Conservation (phyloP, 352 stramenopile species). For the Phytophthora parvispora region DNA sequence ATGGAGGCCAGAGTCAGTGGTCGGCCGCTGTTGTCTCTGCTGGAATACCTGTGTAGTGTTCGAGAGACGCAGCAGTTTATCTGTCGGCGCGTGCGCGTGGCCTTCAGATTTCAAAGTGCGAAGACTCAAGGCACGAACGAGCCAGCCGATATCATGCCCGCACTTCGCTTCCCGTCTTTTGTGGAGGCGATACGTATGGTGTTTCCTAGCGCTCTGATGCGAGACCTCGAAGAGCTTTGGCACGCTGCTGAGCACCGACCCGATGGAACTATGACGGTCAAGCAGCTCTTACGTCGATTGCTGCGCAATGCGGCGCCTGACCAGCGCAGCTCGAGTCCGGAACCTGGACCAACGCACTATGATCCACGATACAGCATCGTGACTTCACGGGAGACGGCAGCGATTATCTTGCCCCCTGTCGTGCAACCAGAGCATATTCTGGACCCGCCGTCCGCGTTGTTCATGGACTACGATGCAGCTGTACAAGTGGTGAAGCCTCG, state of each 20-base stretch:
- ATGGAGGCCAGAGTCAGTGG: slow-evolving; percentile 42
- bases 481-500: slow-evolving; percentile 71
- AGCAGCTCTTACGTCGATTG: slow-evolving; percentile 30
- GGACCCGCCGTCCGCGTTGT: slow-evolving; percentile 62
- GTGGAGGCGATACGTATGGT: slow-evolving; percentile 54
- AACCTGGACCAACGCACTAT: slow-evolving; percentile 81
- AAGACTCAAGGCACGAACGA: slow-evolving; percentile 1
- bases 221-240: slow-evolving; percentile 74
- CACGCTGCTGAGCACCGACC: slow-evolving; percentile 25
- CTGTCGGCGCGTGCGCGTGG: slow-evolving; percentile 57
- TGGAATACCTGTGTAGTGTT: slow-evolving; percentile 61
- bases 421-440: slow-evolving; percentile 28
- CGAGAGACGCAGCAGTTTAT: slow-evolving; percentile 67
- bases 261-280: slow-evolving; percentile 27
- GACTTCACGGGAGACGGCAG: slow-evolving; percentile 42
- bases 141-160: background rate
- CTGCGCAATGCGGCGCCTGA: slow-evolving; percentile 15
- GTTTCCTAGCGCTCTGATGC: slow-evolving; percentile 60
- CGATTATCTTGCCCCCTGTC: slow-evolving; percentile 65
- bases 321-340: slow-evolving; percentile 55
- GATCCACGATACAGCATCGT: slow-evolving; percentile 56
- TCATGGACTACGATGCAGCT: slow-evolving; percentile 76
- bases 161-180: slow-evolving; percentile 47
- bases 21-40: slow-evolving; percentile 49
- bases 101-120: slow-evolving; percentile 52